Evolutionary conservation across 2,329 filamentous ascomycete species (phyloP).

Genomic region (Coniosporium tulheliwenetii): DNA sequence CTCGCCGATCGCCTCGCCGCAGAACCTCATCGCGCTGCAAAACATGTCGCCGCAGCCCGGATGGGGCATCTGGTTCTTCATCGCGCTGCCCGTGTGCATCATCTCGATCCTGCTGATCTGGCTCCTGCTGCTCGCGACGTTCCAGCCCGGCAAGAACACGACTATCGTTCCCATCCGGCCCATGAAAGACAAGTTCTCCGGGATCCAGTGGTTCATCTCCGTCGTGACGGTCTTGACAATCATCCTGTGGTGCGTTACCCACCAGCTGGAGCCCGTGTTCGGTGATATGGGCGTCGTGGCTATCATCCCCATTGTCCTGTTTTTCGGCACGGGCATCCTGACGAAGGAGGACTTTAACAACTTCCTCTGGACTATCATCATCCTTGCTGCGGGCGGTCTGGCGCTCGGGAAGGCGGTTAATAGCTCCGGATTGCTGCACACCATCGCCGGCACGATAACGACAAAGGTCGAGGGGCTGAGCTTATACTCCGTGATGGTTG

Average conservation of each 20-base stretch:
- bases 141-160: conserved; percentile 70
- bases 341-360: conserved; percentile 99
- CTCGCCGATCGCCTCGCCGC: conserved; percentile 90
- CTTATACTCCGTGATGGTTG: conserved; percentile 71
- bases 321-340: conserved; percentile 90
- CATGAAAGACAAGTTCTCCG: conserved; percentile 75
- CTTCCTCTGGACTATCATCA: conserved; percentile 99
- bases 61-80: conserved; percentile 96
- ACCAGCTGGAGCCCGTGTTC: conserved; percentile 74
- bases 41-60: conserved; percentile 88
- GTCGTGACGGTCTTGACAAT: conserved; percentile 74
- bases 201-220: conserved; percentile 85
- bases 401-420: conserved; percentile 89
- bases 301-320: conserved; percentile 86
- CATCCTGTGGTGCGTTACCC: conserved; percentile 77
- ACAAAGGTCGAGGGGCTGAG: conserved; percentile 58
- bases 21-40: conserved; percentile 91
- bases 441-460: conserved; percentile 68
- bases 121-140: conserved; percentile 69
- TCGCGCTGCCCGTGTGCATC: conserved; percentile 82
- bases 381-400: conserved; percentile 83
- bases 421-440: conserved; percentile 80
- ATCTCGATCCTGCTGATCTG: conserved; percentile 81
- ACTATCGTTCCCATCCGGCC: conserved; percentile 84
- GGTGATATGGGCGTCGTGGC: conserved; percentile 98